Evolutionary conservation across 306 rosid genomes (phyloP).

Genomic region (Quercus suber): DNA sequence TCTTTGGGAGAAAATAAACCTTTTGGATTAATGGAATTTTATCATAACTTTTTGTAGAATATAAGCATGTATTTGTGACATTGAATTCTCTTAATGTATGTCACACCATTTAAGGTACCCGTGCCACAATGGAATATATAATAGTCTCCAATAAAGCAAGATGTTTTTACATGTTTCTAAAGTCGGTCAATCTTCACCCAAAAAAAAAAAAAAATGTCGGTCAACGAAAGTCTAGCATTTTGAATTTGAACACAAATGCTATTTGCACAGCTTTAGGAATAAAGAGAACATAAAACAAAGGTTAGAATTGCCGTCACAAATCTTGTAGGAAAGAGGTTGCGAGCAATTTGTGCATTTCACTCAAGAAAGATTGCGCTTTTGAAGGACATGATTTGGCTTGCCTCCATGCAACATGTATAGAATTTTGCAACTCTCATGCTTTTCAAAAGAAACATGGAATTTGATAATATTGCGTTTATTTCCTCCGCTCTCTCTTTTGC

Average conservation of each 20-base stretch:
- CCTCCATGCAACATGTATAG: constrained; percentile 23
- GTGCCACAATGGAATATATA: too few relatives aligned
- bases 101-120: too few relatives aligned
- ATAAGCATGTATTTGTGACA: too few relatives aligned
- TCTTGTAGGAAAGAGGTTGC: background rate
- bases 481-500: background rate
- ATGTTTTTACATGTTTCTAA: background rate
- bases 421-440: constrained; percentile 15
- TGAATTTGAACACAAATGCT: too few relatives aligned
- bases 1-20: too few relatives aligned
- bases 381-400: constrained; percentile 23
- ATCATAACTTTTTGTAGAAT: too few relatives aligned
- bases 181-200: background rate
- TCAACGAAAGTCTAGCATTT: background rate
- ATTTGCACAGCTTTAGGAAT: too few relatives aligned
- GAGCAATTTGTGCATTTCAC: background rate
- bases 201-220: background rate
- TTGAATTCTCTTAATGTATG: too few relatives aligned
- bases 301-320: background rate
- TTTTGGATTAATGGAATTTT: too few relatives aligned
- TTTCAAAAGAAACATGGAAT: background rate
- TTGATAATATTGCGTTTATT: background rate
- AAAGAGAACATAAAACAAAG: too few relatives aligned
- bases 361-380: constrained; percentile 13
- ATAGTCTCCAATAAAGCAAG: background rate